phyloP scores from a whole-genome alignment of 495 filamentous ascomycete genomes.

The Cryomyces antarcticus region DNA sequence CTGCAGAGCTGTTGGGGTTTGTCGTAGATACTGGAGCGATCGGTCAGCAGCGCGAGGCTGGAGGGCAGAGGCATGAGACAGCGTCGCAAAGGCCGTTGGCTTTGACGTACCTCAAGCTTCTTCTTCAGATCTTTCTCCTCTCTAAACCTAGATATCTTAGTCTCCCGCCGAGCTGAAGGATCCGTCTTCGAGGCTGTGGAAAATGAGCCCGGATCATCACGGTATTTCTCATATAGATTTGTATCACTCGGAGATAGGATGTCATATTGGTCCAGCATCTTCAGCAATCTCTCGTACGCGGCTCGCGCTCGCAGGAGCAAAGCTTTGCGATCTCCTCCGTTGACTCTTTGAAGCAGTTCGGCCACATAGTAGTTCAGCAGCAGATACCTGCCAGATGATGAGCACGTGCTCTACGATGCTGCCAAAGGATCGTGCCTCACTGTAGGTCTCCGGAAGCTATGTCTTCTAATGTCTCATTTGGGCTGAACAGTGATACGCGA shows the following conservation, averaged over 20 bases:
- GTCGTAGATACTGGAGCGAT: constrained; percentile 30
- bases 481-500: constrained; percentile 62
- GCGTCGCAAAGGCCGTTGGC: too few relatives aligned
- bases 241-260: constrained; percentile 45
- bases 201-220: constrained; percentile 43
- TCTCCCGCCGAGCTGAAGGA: constrained; percentile 48
- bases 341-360: constrained; percentile 39
- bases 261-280: constrained; percentile 55
- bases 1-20: constrained; percentile 36
- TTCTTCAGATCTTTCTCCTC: constrained; percentile 71
- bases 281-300: constrained; percentile 58
- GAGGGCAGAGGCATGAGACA: not conserved
- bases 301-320: constrained; percentile 39
- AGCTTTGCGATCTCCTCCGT: constrained; percentile 31
- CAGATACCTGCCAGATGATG: constrained; percentile 36
- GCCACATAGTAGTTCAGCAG: constrained; percentile 46
- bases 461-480: constrained; percentile 81
- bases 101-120: constrained; percentile 44
- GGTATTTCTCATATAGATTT: constrained; percentile 51
- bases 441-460: constrained; percentile 64
- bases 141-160: constrained; percentile 72
- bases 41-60: not conserved
- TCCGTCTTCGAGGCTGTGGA: constrained; percentile 48
- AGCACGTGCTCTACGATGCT: not conserved
- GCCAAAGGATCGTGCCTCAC: constrained; percentile 20